A percentile compares a stretch with the other conserved stretches of the same genome.
Evolutionary conservation across 768 basidiomycete species (phyloP).

Genomic region (Multifurca ochricompacta): DNA sequence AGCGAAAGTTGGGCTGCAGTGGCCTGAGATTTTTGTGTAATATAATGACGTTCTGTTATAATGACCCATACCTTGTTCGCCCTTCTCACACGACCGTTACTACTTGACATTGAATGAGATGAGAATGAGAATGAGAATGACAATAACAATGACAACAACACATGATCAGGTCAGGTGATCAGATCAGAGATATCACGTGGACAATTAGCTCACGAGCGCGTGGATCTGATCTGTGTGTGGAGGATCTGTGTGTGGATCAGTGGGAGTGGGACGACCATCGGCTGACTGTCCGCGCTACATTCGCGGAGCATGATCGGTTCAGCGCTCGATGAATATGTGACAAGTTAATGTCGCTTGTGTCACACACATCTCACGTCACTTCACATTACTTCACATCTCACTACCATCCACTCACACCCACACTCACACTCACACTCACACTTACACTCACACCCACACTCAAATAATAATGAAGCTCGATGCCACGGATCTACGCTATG

Average conservation of each 20-base stretch:
- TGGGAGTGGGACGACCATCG: not conserved
- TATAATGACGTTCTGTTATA: too few relatives aligned
- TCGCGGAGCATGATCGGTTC: conserved; percentile 1
- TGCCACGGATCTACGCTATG: conserved; percentile 88
- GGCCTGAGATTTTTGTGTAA: conserved; percentile 1
- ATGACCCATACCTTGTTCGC: conserved; percentile 22
- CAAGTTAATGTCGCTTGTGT: not conserved
- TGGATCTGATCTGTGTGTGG: too few relatives aligned
- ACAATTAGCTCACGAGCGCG: too few relatives aligned
- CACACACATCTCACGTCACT: not conserved
- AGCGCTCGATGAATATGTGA: not conserved
- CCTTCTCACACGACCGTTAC: conserved; percentile 13
- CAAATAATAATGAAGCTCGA: conserved; percentile 89
- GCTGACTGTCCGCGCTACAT: not conserved
- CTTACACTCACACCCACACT: too few relatives aligned
- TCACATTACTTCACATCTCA: too few relatives aligned
- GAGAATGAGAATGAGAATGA: not conserved
- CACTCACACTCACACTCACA: too few relatives aligned
- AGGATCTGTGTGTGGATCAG: too few relatives aligned
- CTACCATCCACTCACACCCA: too few relatives aligned
- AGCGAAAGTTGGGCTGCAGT: conserved; percentile 7
- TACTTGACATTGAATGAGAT: conserved; percentile 2
- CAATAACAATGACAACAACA: too few relatives aligned
- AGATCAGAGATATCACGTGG: too few relatives aligned
- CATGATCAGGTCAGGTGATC: too few relatives aligned